Conservation (phyloP, 164 flowering plant species). For the Taxillus chinensis region DNA sequence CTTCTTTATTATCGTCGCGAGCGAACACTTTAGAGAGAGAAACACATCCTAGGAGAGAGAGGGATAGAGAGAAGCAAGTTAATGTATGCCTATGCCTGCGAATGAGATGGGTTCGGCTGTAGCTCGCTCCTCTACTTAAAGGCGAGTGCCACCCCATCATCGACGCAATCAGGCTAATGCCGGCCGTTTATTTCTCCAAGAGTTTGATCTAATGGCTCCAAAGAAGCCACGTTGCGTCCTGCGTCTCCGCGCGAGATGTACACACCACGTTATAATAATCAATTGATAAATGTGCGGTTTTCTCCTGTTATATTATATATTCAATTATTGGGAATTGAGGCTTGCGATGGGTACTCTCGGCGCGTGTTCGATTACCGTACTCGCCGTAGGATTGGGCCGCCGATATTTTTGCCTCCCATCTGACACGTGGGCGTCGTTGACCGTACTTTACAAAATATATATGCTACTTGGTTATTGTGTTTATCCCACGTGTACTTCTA, state of each 20-base stretch:
- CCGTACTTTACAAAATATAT: not conserved
- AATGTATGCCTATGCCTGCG: not conserved
- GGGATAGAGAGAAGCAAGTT: not conserved
- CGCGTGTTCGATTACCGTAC: no score
- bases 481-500: constrained; percentile 6
- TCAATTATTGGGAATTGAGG: no score
- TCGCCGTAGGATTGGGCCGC: no score
- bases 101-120: not conserved
- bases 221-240: not conserved
- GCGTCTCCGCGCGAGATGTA: not conserved
- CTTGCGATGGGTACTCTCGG: no score
- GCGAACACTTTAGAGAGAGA: constrained; percentile 7
- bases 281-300: not conserved
- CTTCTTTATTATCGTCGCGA: constrained; percentile 4
- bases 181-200: constrained; percentile 4
- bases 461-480: not conserved
- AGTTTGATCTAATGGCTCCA: constrained; percentile 6
- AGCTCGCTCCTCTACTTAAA: constrained; percentile 19
- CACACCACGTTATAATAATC: no score
- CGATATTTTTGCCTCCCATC: not conserved
- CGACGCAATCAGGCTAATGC: constrained; percentile 8
- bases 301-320: not conserved
- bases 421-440: not conserved
- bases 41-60: constrained; percentile 2
- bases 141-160: constrained; percentile 6